Conservation (phyloP, 805 yeast species). For the Blastobotrys parvus region DNA sequence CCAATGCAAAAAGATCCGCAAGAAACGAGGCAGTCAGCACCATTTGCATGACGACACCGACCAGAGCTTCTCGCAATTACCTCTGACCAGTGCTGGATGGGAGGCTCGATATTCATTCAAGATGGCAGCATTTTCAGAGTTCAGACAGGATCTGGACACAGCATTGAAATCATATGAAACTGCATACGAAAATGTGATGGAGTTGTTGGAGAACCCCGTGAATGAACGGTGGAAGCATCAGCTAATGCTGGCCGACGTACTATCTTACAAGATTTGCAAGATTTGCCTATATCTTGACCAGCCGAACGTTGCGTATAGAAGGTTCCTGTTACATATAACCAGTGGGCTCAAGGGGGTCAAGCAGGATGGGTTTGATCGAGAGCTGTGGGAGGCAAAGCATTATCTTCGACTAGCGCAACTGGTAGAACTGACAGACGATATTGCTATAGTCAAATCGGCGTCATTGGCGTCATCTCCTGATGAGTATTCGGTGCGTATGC, state of each 20-base stretch:
- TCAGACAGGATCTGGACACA: conserved; percentile 39
- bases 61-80: conserved; percentile 14
- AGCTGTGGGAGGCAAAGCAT: conserved; percentile 56
- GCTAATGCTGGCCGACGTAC: conserved; percentile 46
- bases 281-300: conserved; percentile 51
- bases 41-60: not conserved
- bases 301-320: conserved; percentile 50
- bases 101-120: conserved; percentile 45
- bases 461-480: conserved; percentile 27
- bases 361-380: conserved; percentile 24
- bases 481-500: conserved; percentile 13
- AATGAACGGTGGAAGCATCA: conserved; percentile 35
- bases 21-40: conserved; percentile 27
- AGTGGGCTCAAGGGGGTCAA: conserved; percentile 38
- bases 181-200: conserved; percentile 44
- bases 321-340: conserved; percentile 56
- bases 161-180: conserved; percentile 45
- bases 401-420: conserved; percentile 58
- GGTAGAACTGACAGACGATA: conserved; percentile 39
- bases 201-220: conserved; percentile 26
- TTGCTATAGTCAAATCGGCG: conserved; percentile 32
- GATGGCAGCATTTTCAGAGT: conserved; percentile 42
- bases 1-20: conserved; percentile 35
- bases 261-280: conserved; percentile 56
- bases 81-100: conserved; percentile 33